These are phyloP conservation scores for Alternaria incomplexa DNA, from an alignment of 2,329 filamentous ascomycete genomes.

Conservation along the genomic window DNA sequence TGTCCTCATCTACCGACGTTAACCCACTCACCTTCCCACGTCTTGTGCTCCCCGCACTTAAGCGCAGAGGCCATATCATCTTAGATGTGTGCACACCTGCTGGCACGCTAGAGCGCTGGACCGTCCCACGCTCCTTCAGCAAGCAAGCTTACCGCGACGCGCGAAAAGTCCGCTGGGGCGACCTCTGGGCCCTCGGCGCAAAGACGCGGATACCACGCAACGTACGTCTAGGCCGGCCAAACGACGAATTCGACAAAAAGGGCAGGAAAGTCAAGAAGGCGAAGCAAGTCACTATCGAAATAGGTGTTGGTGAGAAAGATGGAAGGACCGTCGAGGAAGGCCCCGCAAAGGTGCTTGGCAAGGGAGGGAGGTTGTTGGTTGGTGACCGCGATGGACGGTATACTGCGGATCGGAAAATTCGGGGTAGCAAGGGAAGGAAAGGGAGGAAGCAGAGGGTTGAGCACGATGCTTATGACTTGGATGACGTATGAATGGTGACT, in stretches of 20 bases:
- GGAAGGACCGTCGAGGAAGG: conserved; percentile 30
- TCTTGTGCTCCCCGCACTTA: conserved; percentile 78
- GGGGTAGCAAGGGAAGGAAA: conserved; percentile 48
- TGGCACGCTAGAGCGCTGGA: conserved; percentile 91
- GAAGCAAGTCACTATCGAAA: conserved; percentile 40
- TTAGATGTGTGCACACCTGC: conserved; percentile 89
- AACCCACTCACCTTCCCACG: conserved; percentile 75
- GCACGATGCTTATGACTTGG: conserved; percentile 18
- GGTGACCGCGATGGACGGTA: conserved; percentile 42
- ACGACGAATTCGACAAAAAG: conserved; percentile 51
- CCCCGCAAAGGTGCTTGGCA: conserved; percentile 16
- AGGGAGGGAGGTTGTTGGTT: conserved; percentile 30
- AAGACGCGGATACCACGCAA: conserved; percentile 76
- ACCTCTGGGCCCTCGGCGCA: conserved; percentile 92
- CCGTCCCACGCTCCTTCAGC: conserved; percentile 80
- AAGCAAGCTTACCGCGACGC: conserved; percentile 89
- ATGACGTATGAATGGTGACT: conserved; percentile 19
- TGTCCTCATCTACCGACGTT: conserved; percentile 36
- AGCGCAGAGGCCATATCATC: conserved; percentile 85
- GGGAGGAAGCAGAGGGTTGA: conserved; percentile 41
- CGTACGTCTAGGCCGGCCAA: conserved; percentile 63
- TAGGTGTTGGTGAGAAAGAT: conserved; percentile 34
- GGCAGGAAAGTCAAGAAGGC: conserved; percentile 41
- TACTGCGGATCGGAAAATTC: conserved; percentile 43
- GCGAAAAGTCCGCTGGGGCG: conserved; percentile 88